Percentiles rank a stretch among this genome's conserved stretches.
These are phyloP conservation scores for Alternaria ethzedia DNA, from an alignment of 2,329 filamentous ascomycete genomes.

Conservation along the genomic window DNA sequence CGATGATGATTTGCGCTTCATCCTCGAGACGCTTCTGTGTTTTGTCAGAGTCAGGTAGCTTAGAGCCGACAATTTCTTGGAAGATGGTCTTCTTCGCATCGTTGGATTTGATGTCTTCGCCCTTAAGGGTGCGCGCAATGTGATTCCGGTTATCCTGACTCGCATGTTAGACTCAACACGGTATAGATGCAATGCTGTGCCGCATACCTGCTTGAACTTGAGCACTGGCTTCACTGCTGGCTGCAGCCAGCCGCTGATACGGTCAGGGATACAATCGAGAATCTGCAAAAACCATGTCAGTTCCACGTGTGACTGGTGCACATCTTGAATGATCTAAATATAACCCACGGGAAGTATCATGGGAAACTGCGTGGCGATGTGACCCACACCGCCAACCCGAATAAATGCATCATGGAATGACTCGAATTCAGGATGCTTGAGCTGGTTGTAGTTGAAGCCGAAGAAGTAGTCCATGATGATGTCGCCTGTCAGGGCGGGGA, in stretches of 20 bases:
- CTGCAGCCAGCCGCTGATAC: constrained; percentile 37
- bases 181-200: background rate
- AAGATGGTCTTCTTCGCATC: constrained; percentile 44
- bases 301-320: background rate
- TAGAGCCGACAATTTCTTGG: constrained; percentile 40
- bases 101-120: constrained; percentile 39
- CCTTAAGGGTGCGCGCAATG: constrained; percentile 35
- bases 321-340: background rate
- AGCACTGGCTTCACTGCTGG: constrained; percentile 41
- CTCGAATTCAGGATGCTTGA: constrained; percentile 42
- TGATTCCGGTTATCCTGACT: constrained; percentile 31
- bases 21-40: constrained; percentile 45
- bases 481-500: constrained; percentile 53
- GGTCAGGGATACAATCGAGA: constrained; percentile 42
- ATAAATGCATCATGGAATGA: constrained; percentile 46
- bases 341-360: constrained; percentile 36
- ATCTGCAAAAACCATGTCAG: constrained; percentile 21
- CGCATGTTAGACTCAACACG: background rate
- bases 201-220: constrained; percentile 38
- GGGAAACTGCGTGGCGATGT: constrained; percentile 44
- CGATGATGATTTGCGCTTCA: constrained; percentile 48
- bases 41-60: constrained; percentile 46
- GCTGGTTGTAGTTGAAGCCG: constrained; percentile 43
- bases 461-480: constrained; percentile 55
- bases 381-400: constrained; percentile 38